These are phyloP conservation scores for Mycena haematopus DNA, from an alignment of 768 basidiomycete genomes.

Conservation along the genomic window DNA sequence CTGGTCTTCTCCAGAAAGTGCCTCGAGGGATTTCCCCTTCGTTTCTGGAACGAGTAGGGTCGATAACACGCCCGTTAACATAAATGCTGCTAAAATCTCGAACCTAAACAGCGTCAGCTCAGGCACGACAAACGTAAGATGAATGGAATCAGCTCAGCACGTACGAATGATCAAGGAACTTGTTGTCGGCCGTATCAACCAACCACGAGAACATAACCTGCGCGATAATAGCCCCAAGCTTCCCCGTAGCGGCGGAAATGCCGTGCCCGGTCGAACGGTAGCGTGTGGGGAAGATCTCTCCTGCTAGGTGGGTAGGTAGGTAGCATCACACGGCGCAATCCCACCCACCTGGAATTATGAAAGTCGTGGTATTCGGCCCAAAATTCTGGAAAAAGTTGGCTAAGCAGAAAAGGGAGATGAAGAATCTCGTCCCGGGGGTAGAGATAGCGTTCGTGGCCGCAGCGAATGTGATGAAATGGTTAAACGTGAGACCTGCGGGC, in stretches of 20 bases:
- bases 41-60: not conserved
- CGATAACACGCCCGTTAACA: not conserved
- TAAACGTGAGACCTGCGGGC: slow-evolving; percentile 61
- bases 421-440: slow-evolving; percentile 52
- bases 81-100: not conserved
- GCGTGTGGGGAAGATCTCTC: slow-evolving; percentile 86
- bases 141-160: not conserved
- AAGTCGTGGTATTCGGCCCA: slow-evolving; percentile 82
- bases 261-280: slow-evolving; percentile 87
- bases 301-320: not conserved
- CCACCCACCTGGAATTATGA: slow-evolving; percentile 81
- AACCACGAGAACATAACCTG: slow-evolving; percentile 77
- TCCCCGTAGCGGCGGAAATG: slow-evolving; percentile 83
- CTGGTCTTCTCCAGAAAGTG: not conserved
- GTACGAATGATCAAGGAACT: not conserved
- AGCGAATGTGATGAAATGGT: slow-evolving; percentile 51
- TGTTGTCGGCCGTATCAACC: slow-evolving; percentile 65
- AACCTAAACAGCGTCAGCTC: not conserved
- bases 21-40: not conserved
- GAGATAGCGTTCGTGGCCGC: slow-evolving; percentile 29
- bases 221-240: slow-evolving; percentile 82
- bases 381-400: slow-evolving; percentile 92
- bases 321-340: too few species aligned
- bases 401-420: slow-evolving; percentile 84
- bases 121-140: not conserved